Evolutionary conservation across 2,329 filamentous ascomycete species (phyloP), one percentile per base, ranked within the genome.

Genomic region (Aureobasidium sp.): DNA sequence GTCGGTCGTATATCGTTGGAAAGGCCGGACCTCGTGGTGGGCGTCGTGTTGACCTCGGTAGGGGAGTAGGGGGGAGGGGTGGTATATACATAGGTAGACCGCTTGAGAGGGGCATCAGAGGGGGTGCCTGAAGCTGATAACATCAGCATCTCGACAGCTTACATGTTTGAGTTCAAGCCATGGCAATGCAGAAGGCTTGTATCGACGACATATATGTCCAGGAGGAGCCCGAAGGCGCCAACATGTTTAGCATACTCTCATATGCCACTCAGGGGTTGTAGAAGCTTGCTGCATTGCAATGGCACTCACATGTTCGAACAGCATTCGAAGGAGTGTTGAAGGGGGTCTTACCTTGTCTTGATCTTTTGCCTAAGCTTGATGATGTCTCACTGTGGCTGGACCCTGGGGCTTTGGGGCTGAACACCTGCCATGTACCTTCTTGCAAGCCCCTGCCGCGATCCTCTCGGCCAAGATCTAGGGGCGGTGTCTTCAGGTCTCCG

Each of bases 371-470:
- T 15, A 43, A 25, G 15, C 23, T n/a, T 17, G 37, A 37, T 7
- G 51, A 23, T 43, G 33, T 15, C 21, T 19, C 21, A 15, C 3
- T 9, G 33, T 53, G 49, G 53, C 38, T 45, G 29, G 38, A 43
- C 25, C 9, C 35, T 35, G 53, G 17, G 23, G 25, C 37, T 45
- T 45, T 33, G 31, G 27, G 53, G 37, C 38, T 35, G 13, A 57
- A 57, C n/a, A 57, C 54, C 31, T 42, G 29, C 54, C 43, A 57
- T 57, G 54, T 47, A 19, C 51, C 51, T 54, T 54, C 51, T 23
- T 54, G 51, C 27, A 53, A 40, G 49, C 49, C 49, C 27, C 49
- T 53, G 21, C 49, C 49, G 21, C 51, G 51, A 31, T 54, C 51
- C 9, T 43, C 51, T 31, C 51, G 35, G 13, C 10, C 33, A 43